Percentiles rank a stretch among this genome's conserved stretches.
phyloP scores from a whole-genome alignment of 805 yeast genomes.

The Sugiyamaella mastotermitis region DNA sequence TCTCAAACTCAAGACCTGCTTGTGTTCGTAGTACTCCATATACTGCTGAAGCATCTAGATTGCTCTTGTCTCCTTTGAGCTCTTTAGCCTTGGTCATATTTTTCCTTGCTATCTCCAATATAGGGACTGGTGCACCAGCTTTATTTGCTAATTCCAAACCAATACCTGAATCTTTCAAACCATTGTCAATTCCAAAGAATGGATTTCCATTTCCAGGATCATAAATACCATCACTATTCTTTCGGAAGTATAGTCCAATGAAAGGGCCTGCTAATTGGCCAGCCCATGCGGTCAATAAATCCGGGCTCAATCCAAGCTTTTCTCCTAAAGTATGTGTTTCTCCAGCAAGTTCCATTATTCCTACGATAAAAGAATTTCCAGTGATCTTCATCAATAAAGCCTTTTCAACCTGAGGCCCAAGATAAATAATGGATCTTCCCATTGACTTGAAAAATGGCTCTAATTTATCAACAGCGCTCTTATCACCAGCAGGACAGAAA shows the following conservation, averaged over 20 bases:
- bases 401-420: slow-evolving; percentile 24
- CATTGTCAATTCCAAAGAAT: slow-evolving; percentile 22
- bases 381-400: slow-evolving; percentile 23
- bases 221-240: slow-evolving; percentile 16
- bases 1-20: slow-evolving; percentile 27
- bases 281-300: slow-evolving; percentile 16
- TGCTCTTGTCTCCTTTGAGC: slow-evolving; percentile 16
- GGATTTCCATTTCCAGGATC: slow-evolving; percentile 19
- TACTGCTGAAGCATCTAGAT: slow-evolving; percentile 23
- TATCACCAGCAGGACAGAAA: slow-evolving; percentile 23
- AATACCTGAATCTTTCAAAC: slow-evolving; percentile 24
- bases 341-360: slow-evolving; percentile 24
- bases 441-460: slow-evolving; percentile 23
- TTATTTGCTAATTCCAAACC: slow-evolving; percentile 22
- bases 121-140: slow-evolving; percentile 18
- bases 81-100: slow-evolving; percentile 18
- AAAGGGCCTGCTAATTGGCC: slow-evolving; percentile 15
- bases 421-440: slow-evolving; percentile 23
- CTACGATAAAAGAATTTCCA: slow-evolving; percentile 26
- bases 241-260: slow-evolving; percentile 16
- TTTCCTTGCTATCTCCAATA: slow-evolving; percentile 18
- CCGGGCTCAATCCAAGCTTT: slow-evolving; percentile 22
- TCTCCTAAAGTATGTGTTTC: slow-evolving; percentile 25
- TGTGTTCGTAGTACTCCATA: slow-evolving; percentile 24
- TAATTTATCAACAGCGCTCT: slow-evolving; percentile 18